phyloP scores from a whole-genome alignment of 2,329 filamentous ascomycete genomes.

The Curvularia spicifera region DNA sequence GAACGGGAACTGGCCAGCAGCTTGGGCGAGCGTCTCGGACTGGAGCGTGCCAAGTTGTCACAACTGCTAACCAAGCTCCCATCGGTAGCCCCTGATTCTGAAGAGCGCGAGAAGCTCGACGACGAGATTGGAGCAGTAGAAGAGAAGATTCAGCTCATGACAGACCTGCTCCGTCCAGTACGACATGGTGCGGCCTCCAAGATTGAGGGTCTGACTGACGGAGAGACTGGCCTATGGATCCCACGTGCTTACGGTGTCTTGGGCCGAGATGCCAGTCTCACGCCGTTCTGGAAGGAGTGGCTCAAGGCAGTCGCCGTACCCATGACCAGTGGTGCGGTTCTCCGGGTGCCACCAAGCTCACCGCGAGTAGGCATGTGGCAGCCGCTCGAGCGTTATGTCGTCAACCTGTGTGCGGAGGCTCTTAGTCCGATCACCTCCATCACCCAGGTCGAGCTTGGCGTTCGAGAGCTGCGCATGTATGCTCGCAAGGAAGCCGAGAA shows the following conservation, averaged over 20 bases:
- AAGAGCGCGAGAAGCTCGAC: slow-evolving; percentile 81
- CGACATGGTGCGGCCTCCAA: slow-evolving; percentile 94
- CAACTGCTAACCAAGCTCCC: slow-evolving; percentile 84
- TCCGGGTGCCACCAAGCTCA: slow-evolving; percentile 85
- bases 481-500: slow-evolving; percentile 91
- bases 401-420: slow-evolving; percentile 95
- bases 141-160: slow-evolving; percentile 97
- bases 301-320: slow-evolving; percentile 90
- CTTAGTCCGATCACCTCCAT: slow-evolving; percentile 91
- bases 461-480: slow-evolving; percentile 89
- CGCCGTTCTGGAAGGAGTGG: slow-evolving; percentile 99
- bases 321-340: slow-evolving; percentile 86
- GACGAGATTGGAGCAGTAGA: slow-evolving; percentile 95
- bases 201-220: slow-evolving; percentile 94
- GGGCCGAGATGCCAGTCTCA: slow-evolving; percentile 80
- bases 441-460: slow-evolving; percentile 90
- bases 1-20: slow-evolving; percentile 92
- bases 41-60: slow-evolving; percentile 87
- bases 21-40: slow-evolving; percentile 83
- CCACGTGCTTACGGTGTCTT: slow-evolving; percentile 92
- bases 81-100: slow-evolving; percentile 77
- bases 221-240: slow-evolving; percentile 95
- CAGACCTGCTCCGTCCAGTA: slow-evolving; percentile 89
- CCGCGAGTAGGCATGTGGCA: slow-evolving; percentile 94
- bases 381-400: slow-evolving; percentile 92